phyloP scores from a whole-genome alignment of 306 rosid species.

The Quercus berberidifolia region DNA sequence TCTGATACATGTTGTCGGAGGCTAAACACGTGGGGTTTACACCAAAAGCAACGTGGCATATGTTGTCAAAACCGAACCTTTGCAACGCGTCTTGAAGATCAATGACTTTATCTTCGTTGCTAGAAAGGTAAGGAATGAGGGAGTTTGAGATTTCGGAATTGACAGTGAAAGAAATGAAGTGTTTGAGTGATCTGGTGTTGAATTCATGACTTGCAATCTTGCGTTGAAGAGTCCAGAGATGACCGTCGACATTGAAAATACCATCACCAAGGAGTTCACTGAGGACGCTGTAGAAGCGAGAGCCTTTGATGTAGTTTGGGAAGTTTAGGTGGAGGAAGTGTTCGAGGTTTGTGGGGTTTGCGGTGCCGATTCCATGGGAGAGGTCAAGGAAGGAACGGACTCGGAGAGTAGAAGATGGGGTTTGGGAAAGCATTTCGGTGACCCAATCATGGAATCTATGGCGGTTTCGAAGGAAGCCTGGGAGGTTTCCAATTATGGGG shows the following conservation, averaged over 20 bases:
- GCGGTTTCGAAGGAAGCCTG: constrained; percentile 1
- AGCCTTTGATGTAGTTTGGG: constrained; percentile 31
- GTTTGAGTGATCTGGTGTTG: constrained; percentile 27
- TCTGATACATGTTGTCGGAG: neutral
- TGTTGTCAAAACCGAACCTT: constrained; percentile 5
- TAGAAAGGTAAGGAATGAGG: constrained; percentile 12
- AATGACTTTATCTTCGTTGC: neutral
- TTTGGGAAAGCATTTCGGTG: constrained; percentile 18
- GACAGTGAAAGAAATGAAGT: constrained; percentile 22
- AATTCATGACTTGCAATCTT: constrained; percentile 34
- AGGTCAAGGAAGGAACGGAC: constrained; percentile 19
- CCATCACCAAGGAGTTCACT: constrained; percentile 27
- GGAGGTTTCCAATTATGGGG: constrained; percentile 20
- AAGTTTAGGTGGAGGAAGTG: constrained; percentile 27
- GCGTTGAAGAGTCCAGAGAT: constrained; percentile 25
- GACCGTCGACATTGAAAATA: constrained; percentile 19
- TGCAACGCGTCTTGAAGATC: constrained; percentile 18
- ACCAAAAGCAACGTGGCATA: constrained; percentile 13
- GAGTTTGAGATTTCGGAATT: neutral
- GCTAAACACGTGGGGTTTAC: constrained; percentile 14
- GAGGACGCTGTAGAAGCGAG: constrained; percentile 10
- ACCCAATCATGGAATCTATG: constrained; percentile 30
- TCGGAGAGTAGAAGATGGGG: constrained; percentile 18
- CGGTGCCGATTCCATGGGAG: constrained; percentile 15
- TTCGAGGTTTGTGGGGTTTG: constrained; percentile 25